Evolutionary conservation across 2,329 filamentous ascomycete genomes (phyloP), one percentile per base, ranked within the genome.

Genomic region (Keithomyces neogunnii): DNA sequence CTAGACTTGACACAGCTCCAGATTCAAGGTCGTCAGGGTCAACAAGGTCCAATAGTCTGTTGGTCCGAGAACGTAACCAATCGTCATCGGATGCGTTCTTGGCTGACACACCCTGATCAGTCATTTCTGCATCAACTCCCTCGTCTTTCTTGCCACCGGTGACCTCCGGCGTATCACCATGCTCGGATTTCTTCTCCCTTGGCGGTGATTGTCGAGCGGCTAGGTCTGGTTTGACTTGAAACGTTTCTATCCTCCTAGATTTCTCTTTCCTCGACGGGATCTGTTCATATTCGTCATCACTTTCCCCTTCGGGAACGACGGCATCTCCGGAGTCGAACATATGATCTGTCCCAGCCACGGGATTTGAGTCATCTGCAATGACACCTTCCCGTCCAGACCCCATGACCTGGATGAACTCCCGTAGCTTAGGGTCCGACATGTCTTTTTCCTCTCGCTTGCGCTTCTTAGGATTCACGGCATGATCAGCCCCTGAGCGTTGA

Each of bases 61-160:
- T 96, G 11, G 91, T 97, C 59, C 88, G 83, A 56, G 88, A 92
- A 52, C 92, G 84, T 59, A 96, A 75, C 93, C 93, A 99, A 68
- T 97, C 91, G 54, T 85, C 83, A 69, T 96, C 90, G 28, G 86
- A 85, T 3, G 84, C 75, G 48, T 73, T 72, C 58, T 63, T 51
- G 59, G 61, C 52, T 54, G 60, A 57, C 43, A 61, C 56, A 48
- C 62, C 58, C 51, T 58, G 56, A 48, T 61, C 58, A 49, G 56
- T 53, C 48, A 56, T 54, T 51, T 61, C 58, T 51, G 54, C 49
- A 50, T 56, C 54, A 52, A 56, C 49, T 47, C 50, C 52, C 49
- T 55, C 57, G 51, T 55, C 47, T 50, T 51, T 55, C 19, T 29
- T 30, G 28, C 51, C 48, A 36, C 29, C 47, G 28, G 31, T 39